Evolutionary conservation across 345 rosid genomes (phyloP).

Genomic region (Hirschfeldia incana): DNA sequence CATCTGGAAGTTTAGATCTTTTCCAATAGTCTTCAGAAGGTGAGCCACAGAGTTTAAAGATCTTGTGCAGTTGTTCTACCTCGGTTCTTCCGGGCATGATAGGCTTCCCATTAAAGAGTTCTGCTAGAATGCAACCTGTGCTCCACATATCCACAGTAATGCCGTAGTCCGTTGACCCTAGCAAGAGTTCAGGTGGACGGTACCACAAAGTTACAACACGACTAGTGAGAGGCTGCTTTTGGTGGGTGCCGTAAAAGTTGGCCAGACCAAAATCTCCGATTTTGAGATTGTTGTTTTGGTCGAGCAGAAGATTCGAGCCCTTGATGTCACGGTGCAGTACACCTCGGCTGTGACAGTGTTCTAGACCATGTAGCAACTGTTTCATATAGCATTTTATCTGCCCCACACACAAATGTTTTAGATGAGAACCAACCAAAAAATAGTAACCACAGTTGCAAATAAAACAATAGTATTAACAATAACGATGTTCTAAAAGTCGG

Average conservation of each 20-base stretch:
- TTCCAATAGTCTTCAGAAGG: slow-evolving; percentile 75
- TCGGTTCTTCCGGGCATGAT: slow-evolving; percentile 79
- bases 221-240: slow-evolving; percentile 64
- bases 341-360: slow-evolving; percentile 66
- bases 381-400: slow-evolving; percentile 73
- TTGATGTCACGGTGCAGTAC: slow-evolving; percentile 71
- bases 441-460: neutral
- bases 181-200: slow-evolving; percentile 70
- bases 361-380: slow-evolving; percentile 58
- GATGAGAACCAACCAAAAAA: neutral
- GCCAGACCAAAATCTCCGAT: slow-evolving; percentile 72
- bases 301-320: slow-evolving; percentile 64
- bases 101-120: slow-evolving; percentile 62
- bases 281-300: slow-evolving; percentile 56
- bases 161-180: slow-evolving; percentile 62
- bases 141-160: slow-evolving; percentile 72
- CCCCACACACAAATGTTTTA: neutral
- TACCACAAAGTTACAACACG: slow-evolving; percentile 77
- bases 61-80: slow-evolving; percentile 74
- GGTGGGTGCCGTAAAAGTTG: slow-evolving; percentile 39
- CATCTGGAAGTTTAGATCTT: slow-evolving; percentile 57
- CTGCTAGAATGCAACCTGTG: slow-evolving; percentile 67
- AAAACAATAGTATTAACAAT: neutral
- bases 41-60: slow-evolving; percentile 75
- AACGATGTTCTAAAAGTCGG: too few species aligned